Evolutionary conservation across 1,284 basidiomycete species (phyloP), one percentile per base, ranked within the genome.

Genomic region (Inonotus obliquus): DNA sequence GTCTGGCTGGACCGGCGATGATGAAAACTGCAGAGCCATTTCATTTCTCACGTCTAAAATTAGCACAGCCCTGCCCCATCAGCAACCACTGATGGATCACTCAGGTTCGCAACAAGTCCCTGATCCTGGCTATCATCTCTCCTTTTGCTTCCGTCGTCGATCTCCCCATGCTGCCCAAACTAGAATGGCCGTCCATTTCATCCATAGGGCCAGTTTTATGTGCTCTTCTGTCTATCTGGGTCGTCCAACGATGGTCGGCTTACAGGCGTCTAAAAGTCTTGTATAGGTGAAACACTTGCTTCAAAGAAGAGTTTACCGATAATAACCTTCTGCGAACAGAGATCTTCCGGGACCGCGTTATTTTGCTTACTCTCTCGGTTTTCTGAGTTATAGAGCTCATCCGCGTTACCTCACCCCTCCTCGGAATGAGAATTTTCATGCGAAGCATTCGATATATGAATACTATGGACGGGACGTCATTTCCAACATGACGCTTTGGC

Each of bases 331-430:
- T 23, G 13, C 37, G 17, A 14, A 41, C 37, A 55, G 54, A 9
- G 54, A 55, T 55, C 23, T 55, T n/a, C 54, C 54, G 14, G 38
- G 54, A 4, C 54, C n/a, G 9, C 54, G 54, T 13, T 55, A 39
- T 39, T 45, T 55, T 35, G 54, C 54, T 19, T 55, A 55, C 21
- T 41, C 38, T 9, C 23, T 55, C 14, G 54, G 54, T 21, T 55
- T 39, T 23, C 13, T 55, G 38, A 55, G 35, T 19, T 55, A 23
- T 37, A 55, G 54, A 41, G 54, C 54, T 41, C 54, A 55, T 39
- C 37, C 41, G 23, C 21, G 14, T 19, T 27, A 29, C 21, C 17
- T 41, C 11, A 52, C 51, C 19, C 51, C 49, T 32, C 49, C 51
- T 32, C 51, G 51, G 35, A 52, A 52, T 17, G 47, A 23, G 1